phyloP scores from a whole-genome alignment of 371 early-diverging fungal species.

The Umbelopsis sp. region DNA sequence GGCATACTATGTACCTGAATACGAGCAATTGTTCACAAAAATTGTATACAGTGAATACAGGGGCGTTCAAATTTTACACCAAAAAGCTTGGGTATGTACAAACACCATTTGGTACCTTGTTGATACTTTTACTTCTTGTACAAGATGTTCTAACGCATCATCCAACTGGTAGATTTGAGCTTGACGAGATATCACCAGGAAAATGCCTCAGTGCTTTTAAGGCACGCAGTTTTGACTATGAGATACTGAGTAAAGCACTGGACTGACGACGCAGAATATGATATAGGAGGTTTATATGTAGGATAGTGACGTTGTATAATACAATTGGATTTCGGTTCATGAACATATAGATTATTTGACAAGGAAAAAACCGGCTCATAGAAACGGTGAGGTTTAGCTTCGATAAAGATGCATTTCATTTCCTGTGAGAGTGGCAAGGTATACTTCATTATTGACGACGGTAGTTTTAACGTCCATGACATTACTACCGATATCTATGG shows the following conservation, averaged over 20 bases:
- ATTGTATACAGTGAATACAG: conserved; percentile 46
- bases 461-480: neutral
- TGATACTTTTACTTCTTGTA: neutral
- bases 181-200: conserved; percentile 66
- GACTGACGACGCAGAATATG: neutral
- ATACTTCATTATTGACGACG: neutral
- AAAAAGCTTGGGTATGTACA: conserved; percentile 53
- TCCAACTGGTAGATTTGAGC: conserved; percentile 41
- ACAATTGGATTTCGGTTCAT: neutral
- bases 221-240: conserved; percentile 62
- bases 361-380: too few relatives aligned
- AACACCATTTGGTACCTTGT: too few relatives aligned
- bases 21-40: neutral
- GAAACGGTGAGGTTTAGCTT: neutral
- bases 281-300: neutral
- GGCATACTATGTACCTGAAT: neutral
- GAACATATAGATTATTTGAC: too few relatives aligned
- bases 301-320: neutral
- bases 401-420: conserved; percentile 6
- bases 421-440: conserved; percentile 4
- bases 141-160: conserved; percentile 4
- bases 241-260: conserved; percentile 52
- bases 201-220: conserved; percentile 49
- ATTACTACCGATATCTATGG: neutral
- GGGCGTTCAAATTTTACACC: conserved; percentile 58